Conservation (phyloP, 371 early-diverging fungal genomes). For the Haplosporangium sp. region DNA sequence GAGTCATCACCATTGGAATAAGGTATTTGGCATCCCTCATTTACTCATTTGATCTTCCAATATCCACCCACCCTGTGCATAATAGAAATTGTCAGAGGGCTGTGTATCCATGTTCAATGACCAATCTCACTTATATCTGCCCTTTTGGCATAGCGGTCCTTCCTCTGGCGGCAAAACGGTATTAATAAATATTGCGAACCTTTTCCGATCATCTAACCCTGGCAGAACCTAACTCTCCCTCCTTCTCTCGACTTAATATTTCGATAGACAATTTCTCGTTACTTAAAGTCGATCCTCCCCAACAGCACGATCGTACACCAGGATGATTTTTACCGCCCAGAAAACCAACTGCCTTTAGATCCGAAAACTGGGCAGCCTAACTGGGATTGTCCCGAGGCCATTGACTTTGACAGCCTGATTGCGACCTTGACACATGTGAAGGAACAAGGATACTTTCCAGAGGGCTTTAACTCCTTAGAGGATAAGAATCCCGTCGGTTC, state of each 20-base stretch:
- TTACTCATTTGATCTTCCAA: background rate
- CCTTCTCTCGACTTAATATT: no score
- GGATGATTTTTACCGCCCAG: conserved; percentile 86
- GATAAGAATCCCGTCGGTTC: conserved; percentile 58
- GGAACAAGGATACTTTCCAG: conserved; percentile 57
- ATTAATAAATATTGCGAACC: background rate
- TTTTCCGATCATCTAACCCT: no score
- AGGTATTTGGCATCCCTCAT: conserved; percentile 12
- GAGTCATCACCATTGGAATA: conserved; percentile 36
- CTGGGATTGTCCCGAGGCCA: conserved; percentile 90
- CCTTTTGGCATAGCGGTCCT: conserved; percentile 33
- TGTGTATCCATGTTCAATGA: no score
- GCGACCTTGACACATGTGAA: conserved; percentile 56
- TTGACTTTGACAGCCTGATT: conserved; percentile 70
- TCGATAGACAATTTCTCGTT: conserved; percentile 70
- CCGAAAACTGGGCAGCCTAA: conserved; percentile 70
- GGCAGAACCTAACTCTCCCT: background rate
- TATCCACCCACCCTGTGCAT: background rate
- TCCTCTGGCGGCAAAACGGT: conserved; percentile 54
- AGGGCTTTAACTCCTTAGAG: conserved; percentile 60
- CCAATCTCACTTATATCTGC: no score
- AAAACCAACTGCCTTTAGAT: conserved; percentile 75
- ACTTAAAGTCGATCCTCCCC: conserved; percentile 67
- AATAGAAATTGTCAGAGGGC: background rate
- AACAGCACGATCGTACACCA: conserved; percentile 78